A percentile compares a stretch with the other conserved stretches of the same genome.
These are phyloP conservation scores for Magnaporthiopsis incrustans DNA, from an alignment of 2,329 filamentous ascomycete species.

Conservation along the genomic window DNA sequence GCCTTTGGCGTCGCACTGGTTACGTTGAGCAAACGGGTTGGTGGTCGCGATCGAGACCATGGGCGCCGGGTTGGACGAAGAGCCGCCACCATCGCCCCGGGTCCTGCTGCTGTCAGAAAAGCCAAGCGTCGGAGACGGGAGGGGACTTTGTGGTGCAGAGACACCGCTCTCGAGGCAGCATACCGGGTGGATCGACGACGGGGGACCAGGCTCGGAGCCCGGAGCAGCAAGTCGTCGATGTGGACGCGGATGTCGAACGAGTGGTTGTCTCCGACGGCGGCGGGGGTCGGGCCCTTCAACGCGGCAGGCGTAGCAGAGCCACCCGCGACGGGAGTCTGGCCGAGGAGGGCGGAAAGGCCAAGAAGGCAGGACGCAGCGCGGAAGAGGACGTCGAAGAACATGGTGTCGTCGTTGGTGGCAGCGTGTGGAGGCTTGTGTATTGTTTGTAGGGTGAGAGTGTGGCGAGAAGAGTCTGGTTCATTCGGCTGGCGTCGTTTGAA, in stretches of 20 bases:
- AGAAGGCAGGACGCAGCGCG: neutral
- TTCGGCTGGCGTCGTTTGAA: neutral
- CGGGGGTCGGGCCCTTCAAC: neutral
- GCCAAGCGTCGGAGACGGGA: too few relatives aligned
- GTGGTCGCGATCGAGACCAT: neutral
- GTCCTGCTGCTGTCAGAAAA: neutral
- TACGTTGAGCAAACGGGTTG: conserved; percentile 1
- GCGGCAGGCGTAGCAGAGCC: neutral
- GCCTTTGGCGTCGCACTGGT: conserved; percentile 1
- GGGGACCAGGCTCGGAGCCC: neutral
- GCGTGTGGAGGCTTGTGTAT: neutral
- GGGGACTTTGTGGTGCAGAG: too few relatives aligned
- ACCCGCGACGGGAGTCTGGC: neutral
- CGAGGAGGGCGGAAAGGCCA: neutral
- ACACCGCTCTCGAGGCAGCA: neutral
- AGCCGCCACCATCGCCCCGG: neutral
- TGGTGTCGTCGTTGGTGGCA: neutral
- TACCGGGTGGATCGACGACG: neutral
- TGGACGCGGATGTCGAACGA: neutral
- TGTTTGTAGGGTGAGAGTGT: neutral
- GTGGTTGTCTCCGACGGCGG: neutral
- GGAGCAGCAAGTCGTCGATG: neutral
- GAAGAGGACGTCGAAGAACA: neutral
- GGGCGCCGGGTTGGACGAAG: neutral
- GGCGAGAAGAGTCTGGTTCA: neutral